phyloP scores from a whole-genome alignment of 441 rosid species.

The Dalechampia spathulata region DNA sequence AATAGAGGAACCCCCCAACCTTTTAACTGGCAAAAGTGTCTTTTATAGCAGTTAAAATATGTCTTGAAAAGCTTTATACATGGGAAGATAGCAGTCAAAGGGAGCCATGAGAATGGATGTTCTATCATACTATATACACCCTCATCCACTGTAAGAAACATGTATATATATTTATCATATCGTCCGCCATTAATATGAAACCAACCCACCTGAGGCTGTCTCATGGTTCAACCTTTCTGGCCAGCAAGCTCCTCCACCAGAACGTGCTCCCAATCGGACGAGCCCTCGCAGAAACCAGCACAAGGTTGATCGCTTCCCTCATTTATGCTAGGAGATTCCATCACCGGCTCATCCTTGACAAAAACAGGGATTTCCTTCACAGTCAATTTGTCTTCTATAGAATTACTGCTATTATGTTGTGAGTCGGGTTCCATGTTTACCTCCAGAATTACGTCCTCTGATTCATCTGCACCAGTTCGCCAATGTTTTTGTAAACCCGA shows the following conservation, averaged over 20 bases:
- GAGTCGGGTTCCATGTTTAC: conserved; percentile 4
- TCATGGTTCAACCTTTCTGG: conserved; percentile 21
- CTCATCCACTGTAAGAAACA: too few relatives aligned
- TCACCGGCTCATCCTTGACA: conserved; percentile 18
- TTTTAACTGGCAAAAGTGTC: too few relatives aligned
- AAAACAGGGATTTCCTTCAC: conserved; percentile 16
- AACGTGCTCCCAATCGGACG: conserved; percentile 73
- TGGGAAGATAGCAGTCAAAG: not conserved
- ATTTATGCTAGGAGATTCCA: conserved; percentile 7
- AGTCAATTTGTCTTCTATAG: conserved; percentile 12
- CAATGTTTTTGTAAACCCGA: conserved; percentile 16
- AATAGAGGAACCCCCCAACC: not conserved
- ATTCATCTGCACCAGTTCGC: conserved; percentile 3
- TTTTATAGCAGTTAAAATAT: too few relatives aligned
- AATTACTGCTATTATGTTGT: conserved; percentile 3
- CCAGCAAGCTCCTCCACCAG: conserved; percentile 40
- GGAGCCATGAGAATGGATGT: not conserved
- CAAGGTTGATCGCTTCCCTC: conserved; percentile 14
- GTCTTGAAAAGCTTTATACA: not conserved
- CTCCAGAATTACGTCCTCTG: conserved; percentile 11
- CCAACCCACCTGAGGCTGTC: not conserved
- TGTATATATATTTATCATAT: too few relatives aligned
- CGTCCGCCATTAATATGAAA: not conserved
- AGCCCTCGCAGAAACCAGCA: conserved; percentile 29
- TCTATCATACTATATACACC: conserved; percentile 9